Evolutionary conservation across 2,329 filamentous ascomycete genomes (phyloP), one percentile per base, ranked within the genome.

Genomic region (Fusarium protoensiforme): DNA sequence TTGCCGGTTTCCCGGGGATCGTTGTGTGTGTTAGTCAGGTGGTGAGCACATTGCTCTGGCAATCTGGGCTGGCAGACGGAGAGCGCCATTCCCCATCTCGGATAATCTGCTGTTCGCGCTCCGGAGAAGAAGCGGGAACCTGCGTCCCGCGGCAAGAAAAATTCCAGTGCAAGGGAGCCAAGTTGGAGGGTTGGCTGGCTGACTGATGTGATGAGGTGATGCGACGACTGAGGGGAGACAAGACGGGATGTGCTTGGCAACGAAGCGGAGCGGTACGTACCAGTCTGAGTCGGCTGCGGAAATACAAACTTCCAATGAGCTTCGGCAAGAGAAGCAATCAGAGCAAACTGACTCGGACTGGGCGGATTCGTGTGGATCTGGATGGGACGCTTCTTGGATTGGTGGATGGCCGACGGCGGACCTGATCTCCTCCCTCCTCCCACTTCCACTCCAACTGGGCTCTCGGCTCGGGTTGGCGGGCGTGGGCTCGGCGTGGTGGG

Each of bases 281-380:
- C 29, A 18, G 27, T 64, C 18, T 14, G 56, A 43, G 13, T 61
- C 48, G 67, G 61, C 64, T 35, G 61, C 65, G 64, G 64, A 69
- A 65, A 39, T 62, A 68, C 43, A 57, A 65, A 60, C 38, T 64
- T 69, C 71, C 71, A 69, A 64, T 53, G 35, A 38, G 27, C 14
- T 27, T 43, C 20, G 57, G n/a, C 22, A 51, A 38, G 59, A 56
- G 22, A 38, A 62, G 46, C 46, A 61, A 48, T 48, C 39, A 57
- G 27, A 65, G 33, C 46, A 68, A 59, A 72, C 71, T 72, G 68
- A 74, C 71, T 74, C 71, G 72, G 68, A 18, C 61, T 58, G 65
- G 48, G 64, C 68, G 72, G 65, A 57, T 72, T 58, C 14, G 41
- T n/a, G 65, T 74, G 71, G 71, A 64, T 59, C 67, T 16, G 36